Evolutionary conservation across 208 protist species (phyloP).

Genomic region (Crithidia brevicula): DNA sequence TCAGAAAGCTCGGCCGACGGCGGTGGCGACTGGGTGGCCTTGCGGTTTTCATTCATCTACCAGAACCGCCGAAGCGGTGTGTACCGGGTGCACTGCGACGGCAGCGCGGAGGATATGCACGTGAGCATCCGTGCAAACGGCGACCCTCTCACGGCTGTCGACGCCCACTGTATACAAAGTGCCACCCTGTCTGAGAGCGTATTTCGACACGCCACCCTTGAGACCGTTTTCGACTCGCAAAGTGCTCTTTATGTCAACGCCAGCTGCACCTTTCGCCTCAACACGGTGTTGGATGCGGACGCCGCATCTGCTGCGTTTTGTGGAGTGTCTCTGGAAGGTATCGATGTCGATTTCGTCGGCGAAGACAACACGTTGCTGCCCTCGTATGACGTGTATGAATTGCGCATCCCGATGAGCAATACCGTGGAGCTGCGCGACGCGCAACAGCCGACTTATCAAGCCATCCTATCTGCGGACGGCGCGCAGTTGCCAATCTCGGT

Average conservation of each 20-base stretch:
- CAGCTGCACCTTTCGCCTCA: constrained; percentile 36
- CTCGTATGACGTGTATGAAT: constrained; percentile 25
- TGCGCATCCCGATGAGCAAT: constrained; percentile 4
- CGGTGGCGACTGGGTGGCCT: constrained; percentile 7
- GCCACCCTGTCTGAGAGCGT: not conserved
- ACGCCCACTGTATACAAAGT: constrained; percentile 3
- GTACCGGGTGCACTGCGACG: constrained; percentile 47
- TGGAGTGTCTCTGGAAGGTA: constrained; percentile 39
- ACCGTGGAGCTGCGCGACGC: not conserved
- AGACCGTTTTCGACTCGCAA: constrained; percentile 2
- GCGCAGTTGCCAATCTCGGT: not conserved
- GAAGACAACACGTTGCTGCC: not conserved
- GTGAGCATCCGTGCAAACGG: constrained; percentile 2
- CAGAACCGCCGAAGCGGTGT: constrained; percentile 22
- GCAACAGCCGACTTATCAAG: not conserved
- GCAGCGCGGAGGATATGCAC: constrained; percentile 36
- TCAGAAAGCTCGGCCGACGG: not conserved
- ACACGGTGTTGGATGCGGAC: constrained; percentile 9
- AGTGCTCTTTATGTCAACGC: constrained; percentile 27
- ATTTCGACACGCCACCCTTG: constrained; percentile 15
- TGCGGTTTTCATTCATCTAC: constrained; percentile 32
- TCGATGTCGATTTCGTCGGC: not conserved
- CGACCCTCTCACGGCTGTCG: not conserved
- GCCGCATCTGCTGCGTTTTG: constrained; percentile 26
- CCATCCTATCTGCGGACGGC: not conserved